Evolutionary conservation across 2,329 filamentous ascomycete species (phyloP).

Genomic region (Emmonsia crescens): DNA sequence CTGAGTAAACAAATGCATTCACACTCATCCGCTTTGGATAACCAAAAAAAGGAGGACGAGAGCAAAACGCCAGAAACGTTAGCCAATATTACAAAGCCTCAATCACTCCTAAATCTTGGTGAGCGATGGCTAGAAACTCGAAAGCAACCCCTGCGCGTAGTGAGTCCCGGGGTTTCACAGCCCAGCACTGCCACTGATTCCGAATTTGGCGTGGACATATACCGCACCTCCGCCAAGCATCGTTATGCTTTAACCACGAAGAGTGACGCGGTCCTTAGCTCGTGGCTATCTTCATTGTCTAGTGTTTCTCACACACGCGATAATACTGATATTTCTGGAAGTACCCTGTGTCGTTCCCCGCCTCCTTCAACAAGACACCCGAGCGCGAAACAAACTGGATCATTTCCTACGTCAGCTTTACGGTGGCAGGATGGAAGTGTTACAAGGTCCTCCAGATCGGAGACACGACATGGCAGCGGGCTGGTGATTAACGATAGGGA

Average conservation of each 20-base stretch:
- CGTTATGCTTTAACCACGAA: conserved; percentile 6
- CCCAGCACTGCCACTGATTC: conserved; percentile 21
- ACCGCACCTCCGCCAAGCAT: conserved; percentile 14
- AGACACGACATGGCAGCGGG: neutral
- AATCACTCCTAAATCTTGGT: neutral
- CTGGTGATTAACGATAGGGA: neutral
- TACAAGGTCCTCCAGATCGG: neutral
- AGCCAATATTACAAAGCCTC: neutral
- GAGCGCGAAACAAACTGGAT: neutral
- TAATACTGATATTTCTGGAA: neutral
- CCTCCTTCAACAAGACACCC: neutral
- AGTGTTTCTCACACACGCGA: neutral
- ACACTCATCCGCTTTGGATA: neutral
- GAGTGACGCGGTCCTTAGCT: conserved; percentile 8
- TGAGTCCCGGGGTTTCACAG: conserved; percentile 15
- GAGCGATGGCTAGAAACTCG: conserved; percentile 1
- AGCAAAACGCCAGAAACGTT: neutral
- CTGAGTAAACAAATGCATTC: neutral
- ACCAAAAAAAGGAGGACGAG: neutral
- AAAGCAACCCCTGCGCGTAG: conserved; percentile 10
- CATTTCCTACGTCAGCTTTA: neutral
- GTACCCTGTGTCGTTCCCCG: neutral
- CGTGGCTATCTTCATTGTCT: conserved; percentile 8
- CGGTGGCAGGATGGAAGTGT: neutral
- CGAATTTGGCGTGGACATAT: conserved; percentile 20